These are phyloP conservation scores for Vicia villosa DNA, from an alignment of 306 rosid species.

Conservation along the genomic window DNA sequence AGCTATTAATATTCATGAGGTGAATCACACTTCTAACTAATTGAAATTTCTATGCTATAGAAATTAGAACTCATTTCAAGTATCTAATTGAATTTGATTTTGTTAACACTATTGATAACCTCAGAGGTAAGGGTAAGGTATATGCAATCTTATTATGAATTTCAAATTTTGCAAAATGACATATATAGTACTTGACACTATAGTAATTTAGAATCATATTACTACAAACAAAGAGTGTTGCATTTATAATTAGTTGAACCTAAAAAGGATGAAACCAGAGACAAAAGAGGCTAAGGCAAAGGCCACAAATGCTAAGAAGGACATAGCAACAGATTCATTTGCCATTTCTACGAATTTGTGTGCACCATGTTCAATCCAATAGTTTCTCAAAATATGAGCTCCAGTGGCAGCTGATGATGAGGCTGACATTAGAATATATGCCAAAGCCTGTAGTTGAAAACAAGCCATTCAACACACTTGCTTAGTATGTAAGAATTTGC, in stretches of 20 bases:
- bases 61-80: too few species aligned
- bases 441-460: slow-evolving; percentile 50
- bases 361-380: slow-evolving; percentile 37
- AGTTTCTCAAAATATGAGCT: slow-evolving; percentile 40
- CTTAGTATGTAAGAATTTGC: too few species aligned
- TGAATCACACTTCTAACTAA: too few species aligned
- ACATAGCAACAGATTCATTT: slow-evolving; percentile 55
- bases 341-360: slow-evolving; percentile 58
- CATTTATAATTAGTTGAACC: slow-evolving; percentile 40
- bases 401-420: slow-evolving; percentile 73
- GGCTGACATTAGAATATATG: slow-evolving; percentile 77
- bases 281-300: slow-evolving; percentile 66
- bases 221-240: not conserved
- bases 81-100: too few species aligned
- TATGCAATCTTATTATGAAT: too few species aligned
- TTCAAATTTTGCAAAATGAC: not conserved
- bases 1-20: too few species aligned
- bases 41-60: too few species aligned
- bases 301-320: slow-evolving; percentile 68
- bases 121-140: too few species aligned
- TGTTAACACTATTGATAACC: too few species aligned
- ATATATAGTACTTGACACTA: not conserved
- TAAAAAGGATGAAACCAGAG: slow-evolving; percentile 67
- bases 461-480: not conserved
- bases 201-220: not conserved